Base-by-base conservation (phyloP, 2,329 filamentous ascomycete genomes). In the Colletotrichum somersetense region DNA sequence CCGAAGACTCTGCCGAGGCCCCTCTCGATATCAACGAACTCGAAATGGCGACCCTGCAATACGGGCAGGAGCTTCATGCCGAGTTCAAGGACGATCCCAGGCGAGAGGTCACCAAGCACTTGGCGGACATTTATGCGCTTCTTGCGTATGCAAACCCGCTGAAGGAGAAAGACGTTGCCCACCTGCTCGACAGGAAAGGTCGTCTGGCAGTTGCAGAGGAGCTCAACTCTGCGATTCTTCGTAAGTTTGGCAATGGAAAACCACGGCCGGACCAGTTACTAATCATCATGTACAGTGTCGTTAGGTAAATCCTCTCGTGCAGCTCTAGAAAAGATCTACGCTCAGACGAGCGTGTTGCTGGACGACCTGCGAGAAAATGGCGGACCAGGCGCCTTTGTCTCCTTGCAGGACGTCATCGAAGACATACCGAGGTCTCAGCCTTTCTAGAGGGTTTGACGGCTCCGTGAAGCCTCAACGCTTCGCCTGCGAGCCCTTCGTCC, bases 221-320 rank as follows among this genome's bases (percentile, higher is more conserved):
- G 81, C 85, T 99, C 68, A 98, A 98, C 81, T 93, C 94, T 73
- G 95, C 94, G 58, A 97, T 99, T 77, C 82, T 99, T 72, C 91
- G 95, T 97, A 85, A 84, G 91, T 87, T 23, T 46, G 61, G 23
- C 5, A 33, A 20, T 11, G 12, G 5, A 44, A 30, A 20, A 20
- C 46, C n/a, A 44, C 14, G 26, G 35, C 26, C 66, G 16, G 23
- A 46, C 14, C 2, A 10, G 2, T 44, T 33, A 65, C 48, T 63
- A 62, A 38, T 4, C 46, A 38, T 4, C 46, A 11, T 42, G 23
- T 56, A 50, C 63, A 98, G 96, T 94, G 53, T 97, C 94, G 0
- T 87, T 98, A 3, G 96, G 96, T 62, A 97, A 97, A 82, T 96
- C 94, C 0, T 95, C 94, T 3, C 91, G 92, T 5, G 93, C 96